phyloP scores from a whole-genome alignment of 2,329 filamentous ascomycete genomes.

The Nigrograna mackinnonii region DNA sequence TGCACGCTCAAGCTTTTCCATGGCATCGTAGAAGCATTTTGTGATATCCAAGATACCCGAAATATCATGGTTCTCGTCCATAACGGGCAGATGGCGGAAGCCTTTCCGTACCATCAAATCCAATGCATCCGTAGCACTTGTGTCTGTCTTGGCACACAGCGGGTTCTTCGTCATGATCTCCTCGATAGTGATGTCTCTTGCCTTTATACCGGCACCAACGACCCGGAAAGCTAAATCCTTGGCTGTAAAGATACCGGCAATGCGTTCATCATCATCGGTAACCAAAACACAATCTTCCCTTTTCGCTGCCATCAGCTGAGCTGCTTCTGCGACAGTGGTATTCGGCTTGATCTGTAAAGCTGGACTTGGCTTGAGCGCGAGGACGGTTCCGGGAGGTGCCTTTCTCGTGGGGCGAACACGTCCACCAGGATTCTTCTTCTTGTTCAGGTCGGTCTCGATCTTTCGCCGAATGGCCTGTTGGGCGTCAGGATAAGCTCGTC shows the following conservation, averaged over 20 bases:
- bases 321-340: constrained; percentile 92
- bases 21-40: constrained; percentile 99
- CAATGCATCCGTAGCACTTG: constrained; percentile 94
- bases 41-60: constrained; percentile 98
- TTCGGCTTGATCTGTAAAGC: constrained; percentile 96
- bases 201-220: constrained; percentile 87
- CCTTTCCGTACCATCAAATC: constrained; percentile 98
- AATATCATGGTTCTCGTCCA: constrained; percentile 99
- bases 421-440: constrained; percentile 84
- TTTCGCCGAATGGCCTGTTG: constrained; percentile 89
- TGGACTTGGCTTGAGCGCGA: constrained; percentile 91
- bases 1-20: constrained; percentile 98
- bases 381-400: constrained; percentile 92
- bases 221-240: constrained; percentile 98
- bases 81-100: constrained; percentile 95
- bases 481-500: constrained; percentile 20
- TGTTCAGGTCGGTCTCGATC: constrained; percentile 96
- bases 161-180: constrained; percentile 99
- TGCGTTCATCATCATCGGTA: constrained; percentile 96
- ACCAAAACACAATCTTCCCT: constrained; percentile 97
- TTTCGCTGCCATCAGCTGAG: constrained; percentile 98
- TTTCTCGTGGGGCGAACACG: constrained; percentile 86
- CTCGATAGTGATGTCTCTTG: constrained; percentile 86
- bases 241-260: constrained; percentile 97
- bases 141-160: constrained; percentile 94